phyloP scores from a whole-genome alignment of 2,329 filamentous ascomycete genomes.

The Juglanconis oblonga region DNA sequence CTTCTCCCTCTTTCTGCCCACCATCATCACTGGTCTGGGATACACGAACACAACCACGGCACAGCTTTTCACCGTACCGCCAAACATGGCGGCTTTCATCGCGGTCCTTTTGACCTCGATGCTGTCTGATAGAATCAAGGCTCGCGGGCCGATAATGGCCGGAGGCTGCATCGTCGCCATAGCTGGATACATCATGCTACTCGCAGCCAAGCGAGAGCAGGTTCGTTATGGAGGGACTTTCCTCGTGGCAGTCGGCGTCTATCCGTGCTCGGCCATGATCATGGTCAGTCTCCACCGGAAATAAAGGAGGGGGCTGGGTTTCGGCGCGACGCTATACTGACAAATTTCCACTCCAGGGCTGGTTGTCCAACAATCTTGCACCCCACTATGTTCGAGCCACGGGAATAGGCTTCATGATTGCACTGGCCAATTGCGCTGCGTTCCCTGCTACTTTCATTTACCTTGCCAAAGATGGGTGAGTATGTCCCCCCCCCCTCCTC shows the following conservation, averaged over 20 bases:
- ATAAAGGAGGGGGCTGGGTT: neutral
- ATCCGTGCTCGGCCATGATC: conserved; percentile 25
- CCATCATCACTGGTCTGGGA: conserved; percentile 40
- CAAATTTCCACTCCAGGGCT: conserved; percentile 22
- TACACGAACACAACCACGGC: conserved; percentile 34
- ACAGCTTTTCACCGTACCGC: conserved; percentile 36
- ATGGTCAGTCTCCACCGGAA: conserved; percentile 21
- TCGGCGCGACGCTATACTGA: neutral
- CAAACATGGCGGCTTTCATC: conserved; percentile 32
- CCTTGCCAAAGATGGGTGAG: conserved; percentile 37
- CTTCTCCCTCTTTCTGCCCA: conserved; percentile 43
- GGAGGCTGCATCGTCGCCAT: conserved; percentile 29
- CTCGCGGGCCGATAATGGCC: conserved; percentile 31
- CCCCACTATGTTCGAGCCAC: conserved; percentile 41
- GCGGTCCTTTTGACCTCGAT: conserved; percentile 30
- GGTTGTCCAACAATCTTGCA: conserved; percentile 41
- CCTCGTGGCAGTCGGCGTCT: conserved; percentile 30
- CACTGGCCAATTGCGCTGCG: conserved; percentile 38
- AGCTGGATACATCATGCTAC: conserved; percentile 33
- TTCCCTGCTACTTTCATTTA: conserved; percentile 45
- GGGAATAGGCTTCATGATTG: conserved; percentile 38
- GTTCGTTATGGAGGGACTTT: conserved; percentile 36
- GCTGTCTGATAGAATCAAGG: conserved; percentile 30
- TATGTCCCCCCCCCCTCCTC: conserved; percentile 2
- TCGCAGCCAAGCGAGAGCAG: conserved; percentile 26